A percentile compares a stretch with the other conserved stretches of the same genome.
phyloP scores from a whole-genome alignment of 2,329 filamentous ascomycete species.

The Clarireedia monteithiana region DNA sequence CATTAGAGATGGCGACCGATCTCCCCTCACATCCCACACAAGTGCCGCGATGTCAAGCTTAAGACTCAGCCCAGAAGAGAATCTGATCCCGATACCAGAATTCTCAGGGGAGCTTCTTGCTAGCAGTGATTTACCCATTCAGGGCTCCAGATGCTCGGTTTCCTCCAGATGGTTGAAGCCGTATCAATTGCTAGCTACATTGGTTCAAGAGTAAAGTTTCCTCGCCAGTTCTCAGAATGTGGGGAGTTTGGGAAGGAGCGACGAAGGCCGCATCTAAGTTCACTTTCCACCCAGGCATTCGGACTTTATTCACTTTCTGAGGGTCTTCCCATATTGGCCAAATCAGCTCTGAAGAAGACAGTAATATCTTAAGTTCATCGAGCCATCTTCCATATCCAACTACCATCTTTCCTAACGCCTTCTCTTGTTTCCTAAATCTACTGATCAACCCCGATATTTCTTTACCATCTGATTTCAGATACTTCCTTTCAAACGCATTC shows the following conservation, averaged over 20 bases:
- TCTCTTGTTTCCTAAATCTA: background rate
- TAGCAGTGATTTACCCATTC: too few species aligned
- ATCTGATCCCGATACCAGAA: too few species aligned
- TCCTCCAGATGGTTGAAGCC: too few species aligned
- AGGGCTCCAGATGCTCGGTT: too few species aligned
- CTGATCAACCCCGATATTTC: background rate
- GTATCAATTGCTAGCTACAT: too few species aligned
- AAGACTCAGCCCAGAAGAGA: too few species aligned
- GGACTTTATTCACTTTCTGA: background rate
- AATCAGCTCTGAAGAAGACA: background rate
- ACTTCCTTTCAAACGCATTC: background rate
- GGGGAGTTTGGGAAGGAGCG: background rate
- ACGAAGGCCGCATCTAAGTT: background rate
- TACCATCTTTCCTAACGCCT: background rate
- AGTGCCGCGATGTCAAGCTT: too few species aligned
- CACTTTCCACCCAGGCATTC: background rate
- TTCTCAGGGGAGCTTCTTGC: too few species aligned
- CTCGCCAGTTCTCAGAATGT: too few species aligned
- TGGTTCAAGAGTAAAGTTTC: too few species aligned
- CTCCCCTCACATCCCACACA: too few species aligned
- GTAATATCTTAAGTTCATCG: background rate
- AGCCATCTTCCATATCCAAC: background rate
- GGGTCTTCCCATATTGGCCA: background rate
- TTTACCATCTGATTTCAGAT: background rate
- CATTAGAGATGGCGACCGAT: too few species aligned